phyloP scores from a whole-genome alignment of 768 basidiomycete species.

The Goffeauzyma gilvescens region DNA sequence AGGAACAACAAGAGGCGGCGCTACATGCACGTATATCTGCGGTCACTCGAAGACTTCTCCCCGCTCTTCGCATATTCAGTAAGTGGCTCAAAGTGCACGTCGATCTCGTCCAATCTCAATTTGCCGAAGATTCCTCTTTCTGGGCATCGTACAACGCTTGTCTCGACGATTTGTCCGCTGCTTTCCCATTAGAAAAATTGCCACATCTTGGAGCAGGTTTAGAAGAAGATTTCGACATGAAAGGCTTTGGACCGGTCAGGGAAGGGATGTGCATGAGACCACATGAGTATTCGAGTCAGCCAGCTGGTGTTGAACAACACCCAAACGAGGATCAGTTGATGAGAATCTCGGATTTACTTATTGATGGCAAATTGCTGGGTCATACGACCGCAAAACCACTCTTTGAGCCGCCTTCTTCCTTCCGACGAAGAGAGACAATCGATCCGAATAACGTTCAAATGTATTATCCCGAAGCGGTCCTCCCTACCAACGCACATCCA shows the following conservation, averaged over 20 bases:
- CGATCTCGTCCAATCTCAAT: conserved; percentile 42
- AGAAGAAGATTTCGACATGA: conserved; percentile 78
- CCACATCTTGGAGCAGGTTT: conserved; percentile 44
- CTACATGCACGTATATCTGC: conserved; percentile 48
- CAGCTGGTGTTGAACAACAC: conserved; percentile 34
- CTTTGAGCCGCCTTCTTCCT: too few species aligned
- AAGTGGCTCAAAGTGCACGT: conserved; percentile 74
- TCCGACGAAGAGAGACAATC: too few species aligned
- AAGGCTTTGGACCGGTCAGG: conserved; percentile 67
- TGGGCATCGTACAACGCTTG: conserved; percentile 59
- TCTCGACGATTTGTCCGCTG: conserved; percentile 40
- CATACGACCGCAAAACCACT: too few species aligned
- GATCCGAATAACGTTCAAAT: too few species aligned
- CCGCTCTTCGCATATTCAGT: conserved; percentile 64
- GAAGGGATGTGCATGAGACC: too few species aligned
- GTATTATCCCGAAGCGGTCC: too few species aligned
- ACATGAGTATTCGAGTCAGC: too few species aligned
- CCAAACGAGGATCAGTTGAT: conserved; percentile 93
- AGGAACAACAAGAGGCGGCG: not conserved
- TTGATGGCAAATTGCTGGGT: conserved; percentile 53
- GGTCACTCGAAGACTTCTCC: conserved; percentile 62
- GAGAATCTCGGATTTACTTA: conserved; percentile 68
- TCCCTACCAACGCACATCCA: too few species aligned
- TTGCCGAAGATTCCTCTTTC: conserved; percentile 38
- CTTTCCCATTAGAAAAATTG: conserved; percentile 51